These are phyloP conservation scores for Rhizopogon roseolus DNA, from an alignment of 768 basidiomycete species.

Conservation along the genomic window DNA sequence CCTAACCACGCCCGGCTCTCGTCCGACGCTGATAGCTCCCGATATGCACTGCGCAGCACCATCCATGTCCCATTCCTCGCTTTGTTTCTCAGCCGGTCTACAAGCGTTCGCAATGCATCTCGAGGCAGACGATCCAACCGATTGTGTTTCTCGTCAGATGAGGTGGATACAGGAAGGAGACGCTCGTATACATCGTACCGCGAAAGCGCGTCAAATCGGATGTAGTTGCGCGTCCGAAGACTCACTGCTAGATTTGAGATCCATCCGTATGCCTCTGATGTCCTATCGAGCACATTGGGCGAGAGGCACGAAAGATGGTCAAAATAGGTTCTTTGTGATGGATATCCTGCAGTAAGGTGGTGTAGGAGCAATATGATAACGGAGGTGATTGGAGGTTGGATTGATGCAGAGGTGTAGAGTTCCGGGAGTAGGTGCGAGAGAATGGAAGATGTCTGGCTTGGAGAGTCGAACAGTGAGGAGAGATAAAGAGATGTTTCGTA, in stretches of 20 bases:
- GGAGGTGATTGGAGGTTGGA: constrained; percentile 11
- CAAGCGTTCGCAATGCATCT: constrained; percentile 39
- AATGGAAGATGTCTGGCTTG: constrained; percentile 57
- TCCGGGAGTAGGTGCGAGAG: constrained; percentile 54
- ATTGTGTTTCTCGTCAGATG: constrained; percentile 6
- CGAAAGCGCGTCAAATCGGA: constrained; percentile 44
- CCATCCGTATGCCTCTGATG: constrained; percentile 42
- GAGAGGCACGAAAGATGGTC: constrained; percentile 15
- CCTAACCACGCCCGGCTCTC: constrained; percentile 44
- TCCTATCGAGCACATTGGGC: constrained; percentile 31
- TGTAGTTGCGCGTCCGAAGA: constrained; percentile 53
- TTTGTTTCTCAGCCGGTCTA: constrained; percentile 46
- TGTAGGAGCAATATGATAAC: constrained; percentile 53
- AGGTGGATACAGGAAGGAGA: constrained; percentile 10
- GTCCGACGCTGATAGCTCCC: constrained; percentile 43
- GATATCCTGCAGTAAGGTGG: constrained; percentile 52
- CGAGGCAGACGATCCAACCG: constrained; percentile 18
- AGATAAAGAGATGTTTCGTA: constrained; percentile 73
- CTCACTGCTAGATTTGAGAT: constrained; percentile 44
- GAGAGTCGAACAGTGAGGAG: constrained; percentile 56
- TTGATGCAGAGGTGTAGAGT: constrained; percentile 32
- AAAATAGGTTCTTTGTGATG: constrained; percentile 55
- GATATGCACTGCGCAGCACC: constrained; percentile 56
- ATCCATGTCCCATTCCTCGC: constrained; percentile 53
- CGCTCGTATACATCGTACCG: constrained; percentile 19